Conservation (phyloP, 225 moss, liverwort and hornwort genomes). For the Polytrichum formosum region DNA sequence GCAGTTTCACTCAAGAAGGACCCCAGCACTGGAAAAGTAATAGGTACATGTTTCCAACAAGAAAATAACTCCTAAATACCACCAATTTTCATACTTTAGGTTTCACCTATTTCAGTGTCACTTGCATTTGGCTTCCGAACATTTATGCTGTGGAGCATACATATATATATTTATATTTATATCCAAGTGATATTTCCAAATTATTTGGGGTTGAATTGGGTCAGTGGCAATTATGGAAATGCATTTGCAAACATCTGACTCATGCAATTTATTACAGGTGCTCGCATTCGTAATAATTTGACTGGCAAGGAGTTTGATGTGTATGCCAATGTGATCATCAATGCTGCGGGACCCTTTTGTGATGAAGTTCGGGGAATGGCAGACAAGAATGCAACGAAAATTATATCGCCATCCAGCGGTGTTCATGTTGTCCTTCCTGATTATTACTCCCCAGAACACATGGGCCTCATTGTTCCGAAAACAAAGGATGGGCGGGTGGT, state of each 20-base stretch:
- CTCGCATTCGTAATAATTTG: conserved; percentile 73
- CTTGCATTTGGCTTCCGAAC: no score
- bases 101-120: no score
- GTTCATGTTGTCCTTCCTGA: conserved; percentile 94
- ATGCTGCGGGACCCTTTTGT: conserved; percentile 91
- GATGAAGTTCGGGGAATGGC: conserved; percentile 68
- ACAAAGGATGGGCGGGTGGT: conserved; percentile 96
- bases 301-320: conserved; percentile 88
- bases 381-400: conserved; percentile 40
- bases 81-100: no score
- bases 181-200: no score
- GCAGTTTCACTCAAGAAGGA: conserved; percentile 63
- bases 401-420: conserved; percentile 93
- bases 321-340: conserved; percentile 79
- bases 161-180: no score
- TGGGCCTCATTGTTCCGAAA: conserved; percentile 97
- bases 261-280: conserved; percentile 27
- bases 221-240: no score
- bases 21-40: conserved; percentile 53
- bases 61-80: no score
- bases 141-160: no score
- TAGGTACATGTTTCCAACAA: background rate
- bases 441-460: conserved; percentile 91
- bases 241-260: no score
- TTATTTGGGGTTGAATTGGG: no score